Evolutionary conservation across 495 filamentous ascomycete genomes (phyloP), one percentile per base, ranked within the genome.

Genomic region (Annulohypoxylon nitens): DNA sequence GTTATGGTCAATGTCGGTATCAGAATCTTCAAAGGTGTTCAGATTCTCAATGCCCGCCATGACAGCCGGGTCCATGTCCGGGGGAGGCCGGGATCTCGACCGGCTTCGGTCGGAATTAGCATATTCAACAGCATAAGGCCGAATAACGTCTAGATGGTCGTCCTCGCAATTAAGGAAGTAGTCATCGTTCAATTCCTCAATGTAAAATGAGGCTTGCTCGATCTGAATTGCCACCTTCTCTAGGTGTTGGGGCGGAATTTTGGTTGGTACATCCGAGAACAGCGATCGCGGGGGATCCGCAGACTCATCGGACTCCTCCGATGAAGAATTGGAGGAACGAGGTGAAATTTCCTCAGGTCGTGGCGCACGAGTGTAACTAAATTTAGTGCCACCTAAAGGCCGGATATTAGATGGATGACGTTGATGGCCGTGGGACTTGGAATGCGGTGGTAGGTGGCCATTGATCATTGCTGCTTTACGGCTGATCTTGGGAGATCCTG

Each of bases 331-430:
- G 6, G 84, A 85, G 1, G 85, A 84, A 37, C 81, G 85, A 45
- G 86, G 86, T 9, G 86, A 88, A 54, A 87, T 80, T 61, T 87
- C 82, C 45, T 82, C 83, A 48, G 81, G 81, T 30, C 81, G 80
- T 47, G 81, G 76, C 10, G 57, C 69, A 64, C 76, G 81, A 41
- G 53, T 80, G 67, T 83, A 83, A 67, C 75, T 80, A 67, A 86
- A 85, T 59, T 79, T 76, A 25, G 77, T 81, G 23, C 83, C 82
- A 58, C 84, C 85, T 63, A 78, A 76, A 6, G 79, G 79, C 65
- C 70, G 82, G 61, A 83, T 79, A 48, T 75, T 80, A 51, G 81
- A 64, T 47, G 76, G 67, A 59, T 81, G 76, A 12, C 58, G 48
- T 55, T 71, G 69, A n/a, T 69, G 71, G 39, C 63, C 48, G 64